Conservation (phyloP, 768 basidiomycete genomes). For the Boletus vermiculosoides region DNA sequence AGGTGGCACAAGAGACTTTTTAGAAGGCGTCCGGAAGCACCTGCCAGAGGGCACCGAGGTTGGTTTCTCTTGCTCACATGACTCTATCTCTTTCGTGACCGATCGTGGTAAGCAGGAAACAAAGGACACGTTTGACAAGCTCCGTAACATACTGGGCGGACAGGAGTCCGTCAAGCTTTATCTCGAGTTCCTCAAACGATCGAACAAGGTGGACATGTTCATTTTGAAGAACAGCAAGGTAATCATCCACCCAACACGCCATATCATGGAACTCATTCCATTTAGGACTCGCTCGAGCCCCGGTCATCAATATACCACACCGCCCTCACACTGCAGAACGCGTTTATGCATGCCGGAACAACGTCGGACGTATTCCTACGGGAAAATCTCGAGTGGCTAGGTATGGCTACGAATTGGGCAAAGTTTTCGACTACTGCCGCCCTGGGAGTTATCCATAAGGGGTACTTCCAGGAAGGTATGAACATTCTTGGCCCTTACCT, state of each 20-base stretch:
- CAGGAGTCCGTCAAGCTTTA: constrained; percentile 91
- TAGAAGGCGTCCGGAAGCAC: constrained; percentile 69
- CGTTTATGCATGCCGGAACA: constrained; percentile 98
- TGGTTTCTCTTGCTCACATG: constrained; percentile 20
- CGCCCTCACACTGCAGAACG: constrained; percentile 93
- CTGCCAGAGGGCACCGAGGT: constrained; percentile 70
- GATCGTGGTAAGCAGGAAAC: constrained; percentile 43
- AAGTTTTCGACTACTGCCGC: constrained; percentile 98
- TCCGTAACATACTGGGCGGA: constrained; percentile 83
- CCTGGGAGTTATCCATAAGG: constrained; percentile 96
- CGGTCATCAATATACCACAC: constrained; percentile 98
- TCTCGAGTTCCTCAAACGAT: constrained; percentile 92
- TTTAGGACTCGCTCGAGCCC: constrained; percentile 83
- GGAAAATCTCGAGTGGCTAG: constrained; percentile 96
- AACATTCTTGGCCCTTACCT: constrained; percentile 92
- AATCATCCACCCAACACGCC: not conserved
- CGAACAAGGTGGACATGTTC: constrained; percentile 88
- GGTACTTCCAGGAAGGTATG: constrained; percentile 91
- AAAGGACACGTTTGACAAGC: constrained; percentile 64
- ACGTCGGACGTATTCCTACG: constrained; percentile 92
- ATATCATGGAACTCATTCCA: constrained; percentile 5
- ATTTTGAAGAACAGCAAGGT: constrained; percentile 95
- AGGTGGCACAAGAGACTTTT: constrained; percentile 90
- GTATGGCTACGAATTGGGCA: constrained; percentile 94
- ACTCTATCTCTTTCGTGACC: constrained; percentile 6